Evolutionary conservation across 805 yeast species (phyloP), one percentile per base, ranked within the genome.

Genomic region (Lipomyces yamadae): DNA sequence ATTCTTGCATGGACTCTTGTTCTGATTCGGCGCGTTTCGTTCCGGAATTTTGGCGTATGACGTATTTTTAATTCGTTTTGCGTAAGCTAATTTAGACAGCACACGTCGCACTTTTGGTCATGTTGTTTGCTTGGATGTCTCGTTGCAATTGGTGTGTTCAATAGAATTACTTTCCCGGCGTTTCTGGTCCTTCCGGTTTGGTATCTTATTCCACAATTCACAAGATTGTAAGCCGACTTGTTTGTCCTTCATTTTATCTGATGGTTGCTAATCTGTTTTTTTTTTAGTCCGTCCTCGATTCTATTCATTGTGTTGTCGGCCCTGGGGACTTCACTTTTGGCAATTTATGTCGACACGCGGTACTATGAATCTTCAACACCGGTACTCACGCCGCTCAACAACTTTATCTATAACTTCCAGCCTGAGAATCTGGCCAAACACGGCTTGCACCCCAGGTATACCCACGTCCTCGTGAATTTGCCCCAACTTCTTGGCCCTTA

Each of bases 401-500:
- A 89, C 75, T 72, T 94, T 35, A 54, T 83, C 0, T 95, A 95
- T 81, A 95, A 95, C 76, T 61, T 86, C 2, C 75, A 83, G 30
- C 60, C 75, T 6, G 76, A 77, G 2, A 95, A 95, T 73, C 78
- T 96, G 64, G 81, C 88, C 0, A 70, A 75, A 34, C 99, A 95
- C 76, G 99, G 99, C 0, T 72, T 92, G 4, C 99, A 95, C 74
- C 86, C 93, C 2, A 80, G 84, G 37, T 88, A 86, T 70, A 89
- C 90, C 0, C 99, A 95, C 74, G 3, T 91, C 0, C 71, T 91
- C 33, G 78, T 90, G 5, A 94, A 93, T 73, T 70, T 91, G 4
- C 98, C 98, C 0, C 88, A 87, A 70, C 78, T 95, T 15, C 58
- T 92, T 11, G 99, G 98, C 0, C 98, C 99, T 0, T 81, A 86